A percentile compares a stretch with the other conserved stretches of the same genome.
Conservation (phyloP, 352 stramenopile species). For the Peronospora destructor region DNA sequence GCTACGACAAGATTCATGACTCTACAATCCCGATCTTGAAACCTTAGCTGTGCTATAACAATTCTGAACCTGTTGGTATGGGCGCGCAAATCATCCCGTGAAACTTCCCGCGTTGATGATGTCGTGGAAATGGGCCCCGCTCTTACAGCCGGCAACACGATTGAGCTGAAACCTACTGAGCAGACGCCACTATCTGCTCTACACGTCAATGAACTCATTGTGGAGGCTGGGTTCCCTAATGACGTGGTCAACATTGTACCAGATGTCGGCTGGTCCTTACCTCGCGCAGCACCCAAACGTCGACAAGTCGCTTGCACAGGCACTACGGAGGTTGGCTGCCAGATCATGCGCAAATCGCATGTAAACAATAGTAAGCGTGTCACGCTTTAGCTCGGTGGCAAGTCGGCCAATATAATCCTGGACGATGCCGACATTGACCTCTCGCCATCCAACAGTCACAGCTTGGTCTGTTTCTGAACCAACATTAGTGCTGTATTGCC, state of each 20-base stretch:
- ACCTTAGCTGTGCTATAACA: conserved; percentile 53
- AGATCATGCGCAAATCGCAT: no score
- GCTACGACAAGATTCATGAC: conserved; percentile 73
- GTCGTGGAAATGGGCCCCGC: conserved; percentile 88
- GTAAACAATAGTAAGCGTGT: no score
- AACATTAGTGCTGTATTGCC: conserved; percentile 85
- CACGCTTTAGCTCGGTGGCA: no score
- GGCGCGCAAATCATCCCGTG: conserved; percentile 41
- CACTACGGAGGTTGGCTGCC: no score
- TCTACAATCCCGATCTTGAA: conserved; percentile 51
- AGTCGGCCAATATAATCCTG: no score
- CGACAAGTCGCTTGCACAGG: conserved; percentile 82
- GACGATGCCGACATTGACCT: conserved; percentile 38
- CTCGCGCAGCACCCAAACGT: conserved; percentile 29
- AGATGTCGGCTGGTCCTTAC: conserved; percentile 19
- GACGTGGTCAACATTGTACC: conserved; percentile 83
- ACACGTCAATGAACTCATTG: conserved; percentile 73
- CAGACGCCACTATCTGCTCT: no score
- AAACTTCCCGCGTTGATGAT: conserved; percentile 93
- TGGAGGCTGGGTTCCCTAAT: conserved; percentile 61
- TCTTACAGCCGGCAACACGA: no score
- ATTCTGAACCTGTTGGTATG: conserved; percentile 80
- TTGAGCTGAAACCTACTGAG: conserved; percentile 91
- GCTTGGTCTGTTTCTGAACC: conserved; percentile 76
- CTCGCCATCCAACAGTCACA: conserved; percentile 43